Base-by-base conservation (phyloP, 192 early-diverging fungal genomes). In the Coemansia sp. region DNA sequence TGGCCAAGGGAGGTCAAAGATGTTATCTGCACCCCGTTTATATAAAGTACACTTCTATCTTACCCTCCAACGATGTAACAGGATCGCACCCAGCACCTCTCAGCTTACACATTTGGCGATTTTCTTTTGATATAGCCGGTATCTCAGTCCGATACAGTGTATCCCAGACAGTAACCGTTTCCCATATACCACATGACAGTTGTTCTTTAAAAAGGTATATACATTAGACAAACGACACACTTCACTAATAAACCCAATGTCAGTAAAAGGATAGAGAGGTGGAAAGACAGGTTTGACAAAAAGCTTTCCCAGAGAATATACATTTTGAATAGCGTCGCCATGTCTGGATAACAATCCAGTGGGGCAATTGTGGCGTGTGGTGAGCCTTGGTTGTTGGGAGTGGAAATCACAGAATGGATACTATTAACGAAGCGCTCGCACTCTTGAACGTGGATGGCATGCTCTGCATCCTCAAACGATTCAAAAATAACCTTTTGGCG, bases 351-450 rank as follows among this genome's bases (percentile, higher is more conserved):
- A 26, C 10, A 26, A 26, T 14, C 6, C 14, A 6, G 24, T 53
- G 23, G 21, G 9, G 23, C 9, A 10, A 24, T 26, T 53, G 24
- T 10, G 24, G 21, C 23, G 9, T 15, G 24, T 23, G 5, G 24
- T 53, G 8, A 23, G 6, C 12, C 9, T 12, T 26, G 51, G 24
- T 6, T 23, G 51, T 53, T 26, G 20, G 23, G 60, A 12, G 58
- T 38, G 38, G 68, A 62, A 39, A 81, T 65, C 78, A 81, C 76
- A 6, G 60, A 23, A 44, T 76, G 67, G 30, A 81, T 73, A 23
- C 60, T 52, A 30, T 36, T 30, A 0, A 72, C 58, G 46, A 83
- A 62, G 51, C 53, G 62, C 23, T 39, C 66, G 7, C 71, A 67
- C 26, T 62, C 64, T 52, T 83, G 75, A n/a, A 64, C 52, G 48